Evolutionary conservation across 805 yeast genomes (phyloP), one percentile per base, ranked within the genome.

Genomic region (Hanseniaspora guilliermondii): DNA sequence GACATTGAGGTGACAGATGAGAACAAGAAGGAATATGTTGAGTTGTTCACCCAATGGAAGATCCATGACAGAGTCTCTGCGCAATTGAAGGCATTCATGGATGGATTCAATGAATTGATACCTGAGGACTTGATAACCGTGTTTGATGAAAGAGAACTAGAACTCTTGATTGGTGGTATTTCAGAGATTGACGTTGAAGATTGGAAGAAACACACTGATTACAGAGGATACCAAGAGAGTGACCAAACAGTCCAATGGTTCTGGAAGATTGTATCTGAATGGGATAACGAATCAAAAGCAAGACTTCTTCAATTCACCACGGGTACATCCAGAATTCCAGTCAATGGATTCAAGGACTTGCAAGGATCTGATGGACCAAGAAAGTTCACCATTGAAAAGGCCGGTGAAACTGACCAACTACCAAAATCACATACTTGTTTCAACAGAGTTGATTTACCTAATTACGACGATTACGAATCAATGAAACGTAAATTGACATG

Each of bases 311-410:
- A 93, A 70, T 93, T 93, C 68, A 91, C 98, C 21, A 93, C 99
- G 0, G 99, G 99, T 76, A 93, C 99, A 4, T 88, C 97, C 22
- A 83, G 99, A 73, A 93, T 93, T 56, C 99, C 99, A 7, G 98
- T 93, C 59, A 93, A 91, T 70, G 99, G 99, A 40, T 93, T 93
- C 77, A 93, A 93, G 70, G 99, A 93, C 70, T 76, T 93, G 63
- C 99, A 93, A 72, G 99, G 98, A 60, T 85, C 95, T 24, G 98
- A 93, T 72, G 99, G 99, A 56, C 99, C 99, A 53, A 85, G 99
- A 77, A 80, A 97, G 67, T 93, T 93, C 70, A 93, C 99, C 6
- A 91, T 93, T 68, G 99, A 93, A 69, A 89, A 89, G 69, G 97
- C 97, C 9, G 98, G 98, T 56, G 97, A 91, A 68, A 65, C 84